Evolutionary conservation across 2,329 filamentous ascomycete species (phyloP), one percentile per base, ranked within the genome.

Genomic region (Didymella keratinophila): DNA sequence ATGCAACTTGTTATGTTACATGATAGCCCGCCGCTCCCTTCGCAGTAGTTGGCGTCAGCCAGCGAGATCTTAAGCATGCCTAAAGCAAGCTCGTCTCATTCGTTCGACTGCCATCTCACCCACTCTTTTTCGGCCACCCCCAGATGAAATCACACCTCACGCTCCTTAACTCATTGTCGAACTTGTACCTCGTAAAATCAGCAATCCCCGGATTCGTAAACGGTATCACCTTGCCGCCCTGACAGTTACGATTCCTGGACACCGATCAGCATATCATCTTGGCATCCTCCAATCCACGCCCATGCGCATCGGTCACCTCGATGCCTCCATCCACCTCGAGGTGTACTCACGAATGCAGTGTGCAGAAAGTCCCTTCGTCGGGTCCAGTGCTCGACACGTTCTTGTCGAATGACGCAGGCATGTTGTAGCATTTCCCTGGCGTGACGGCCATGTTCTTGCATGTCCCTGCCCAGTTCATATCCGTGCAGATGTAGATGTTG

Each of bases 81-180:
- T 39, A 12, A 3, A 39, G 36, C 39, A 25, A 42, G 39, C 10
- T 14, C 20, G 9, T 12, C 20, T 8, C 39, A 7, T 3, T 18
- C 39, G 14, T 21, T 28, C 25, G 18, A 9, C 14, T 28, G 8
- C 10, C 10, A 12, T 4, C 34, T 25, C 28, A 59, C 11, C 34
- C 56, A 12, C 34, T 51, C 49, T 64, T 58, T 53, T 45, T 48
- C 25, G 47, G 46, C 52, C 53, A 65, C 6, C 64, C 61, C 28
- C 59, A 62, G 16, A 70, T 68, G n/a, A 62, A 59, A 32, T 71
- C 67, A 49, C 69, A 68, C 28, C 67, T 47, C 34, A 67, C 67
- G 47, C 63, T 66, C 39, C 59, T 65, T 23, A 65, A 47, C 25
- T 58, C 37, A 52, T 68, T 54, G 20, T 64, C 60, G 30, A 60